Base-by-base conservation (phyloP, 2,329 filamentous ascomycete species). In the Colletotrichum lini region DNA sequence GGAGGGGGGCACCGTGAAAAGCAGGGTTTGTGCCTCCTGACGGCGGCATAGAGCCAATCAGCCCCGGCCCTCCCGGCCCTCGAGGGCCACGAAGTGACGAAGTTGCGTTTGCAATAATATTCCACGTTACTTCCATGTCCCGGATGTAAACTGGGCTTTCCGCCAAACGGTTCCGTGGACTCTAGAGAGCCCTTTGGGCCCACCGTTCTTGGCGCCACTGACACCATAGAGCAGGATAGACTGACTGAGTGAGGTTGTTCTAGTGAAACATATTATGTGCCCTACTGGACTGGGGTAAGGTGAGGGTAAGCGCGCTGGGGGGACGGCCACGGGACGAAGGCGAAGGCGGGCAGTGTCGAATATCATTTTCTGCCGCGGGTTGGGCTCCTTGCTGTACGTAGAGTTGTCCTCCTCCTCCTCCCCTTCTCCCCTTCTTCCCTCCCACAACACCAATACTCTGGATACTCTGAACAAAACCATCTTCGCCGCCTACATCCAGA, bases 341-440 rank as follows among this genome's bases (percentile, higher is more conserved):
- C 42, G 58, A 63, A 68, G 65, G 68, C 65, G 68, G 65, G 68
- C 64, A 68, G 45, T 63, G 52, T 63, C 64, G 58, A 71, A 71
- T 71, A 68, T 71, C 63, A 57, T 45, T 68, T 70, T 71, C 68
- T 71, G 68, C 68, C 65, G 26, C 26, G 26, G 68, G 68, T 68
- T 71, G 65, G 68, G 68, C 64, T 63, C 26, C 57, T 45, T 65
- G 61, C 56, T 63, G 68, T 49, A 53, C 40, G 68, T 63, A 35
- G 52, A 58, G 26, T 59, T 53, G 6, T 50, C 65, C 53, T 65
- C 60, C 26, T 30, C 5, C 26, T 26, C 26, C 26, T 30, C 26
- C 53, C 26, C 26, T 30, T 5, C 53, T 40, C 56, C 35, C 30
- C 42, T 68, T 67, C 58, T 63, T 71, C 58, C 65, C 53, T 68